Percentiles rank a stretch among this genome's conserved stretches.
Conservation (phyloP, 2,329 filamentous ascomycete genomes). For the Stachybotrys elegans region DNA sequence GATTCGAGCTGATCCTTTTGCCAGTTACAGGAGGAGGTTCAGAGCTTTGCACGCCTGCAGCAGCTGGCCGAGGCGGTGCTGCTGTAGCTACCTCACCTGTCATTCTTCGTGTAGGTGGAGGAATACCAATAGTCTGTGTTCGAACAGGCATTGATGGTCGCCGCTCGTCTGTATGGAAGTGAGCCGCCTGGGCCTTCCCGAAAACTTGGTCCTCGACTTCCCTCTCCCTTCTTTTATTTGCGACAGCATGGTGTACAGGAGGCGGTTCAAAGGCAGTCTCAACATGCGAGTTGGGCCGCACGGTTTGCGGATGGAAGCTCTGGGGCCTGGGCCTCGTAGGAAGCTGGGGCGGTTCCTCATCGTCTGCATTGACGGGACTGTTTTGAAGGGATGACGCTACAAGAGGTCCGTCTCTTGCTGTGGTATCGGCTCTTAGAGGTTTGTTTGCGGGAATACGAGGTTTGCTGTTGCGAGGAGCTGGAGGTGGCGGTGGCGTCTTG, state of each 20-base stretch:
- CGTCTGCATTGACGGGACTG: constrained; percentile 68
- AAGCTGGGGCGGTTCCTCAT: constrained; percentile 44
- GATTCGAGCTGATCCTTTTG: constrained; percentile 25
- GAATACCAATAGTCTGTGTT: constrained; percentile 28
- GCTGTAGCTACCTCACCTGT: constrained; percentile 28
- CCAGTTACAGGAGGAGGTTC: constrained; percentile 10
- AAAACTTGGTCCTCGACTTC: constrained; percentile 37
- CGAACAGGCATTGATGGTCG: constrained; percentile 46
- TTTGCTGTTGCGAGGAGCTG: constrained; percentile 77
- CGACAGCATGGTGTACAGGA: constrained; percentile 45
- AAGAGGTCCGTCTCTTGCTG: background rate
- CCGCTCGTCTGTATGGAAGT: constrained; percentile 33
- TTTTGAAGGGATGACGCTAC: constrained; percentile 53
- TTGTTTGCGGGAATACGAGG: constrained; percentile 27
- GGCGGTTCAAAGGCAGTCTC: constrained; percentile 45
- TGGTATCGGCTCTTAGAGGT: constrained; percentile 3
- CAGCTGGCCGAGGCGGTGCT: constrained; percentile 37
- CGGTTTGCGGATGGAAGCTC: constrained; percentile 14
- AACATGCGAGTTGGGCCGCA: constrained; percentile 15
- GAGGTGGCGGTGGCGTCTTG: constrained; percentile 55
- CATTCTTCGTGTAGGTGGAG: constrained; percentile 11
- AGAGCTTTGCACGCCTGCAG: constrained; percentile 12
- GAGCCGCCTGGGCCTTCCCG: constrained; percentile 30
- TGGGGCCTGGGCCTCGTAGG: constrained; percentile 46
- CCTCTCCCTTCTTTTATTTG: constrained; percentile 38